Base-by-base conservation (phyloP, 192 early-diverging fungal species). In the Pilaira anomala region DNA sequence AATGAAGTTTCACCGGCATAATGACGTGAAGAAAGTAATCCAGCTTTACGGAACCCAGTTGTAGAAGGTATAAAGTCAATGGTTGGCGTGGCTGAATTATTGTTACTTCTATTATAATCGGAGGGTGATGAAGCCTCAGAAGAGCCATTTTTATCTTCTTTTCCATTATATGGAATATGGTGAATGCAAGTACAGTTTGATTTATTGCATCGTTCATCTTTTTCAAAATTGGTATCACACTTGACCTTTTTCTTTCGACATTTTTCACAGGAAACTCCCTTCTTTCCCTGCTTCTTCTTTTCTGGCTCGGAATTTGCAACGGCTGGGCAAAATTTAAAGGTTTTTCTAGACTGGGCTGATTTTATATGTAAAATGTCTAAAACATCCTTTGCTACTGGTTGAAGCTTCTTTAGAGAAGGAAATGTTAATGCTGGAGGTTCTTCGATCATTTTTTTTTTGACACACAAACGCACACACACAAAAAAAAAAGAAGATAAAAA, bases 1-100 rank as follows among this genome's bases (percentile, higher is more conserved):
- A 45, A 60, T 2, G 49, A 62, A 3, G 60, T 69, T 13, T 63
- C 60, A 1, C 60, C 67, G 22, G 62, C 41, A 63, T 45, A 69
- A 48, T 69, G 60, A 6, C 67, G 60, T 2, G 29, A 28, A 6
- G 16, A 24, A 16, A 54, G 41, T 36, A 67, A 28, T 8, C 58
- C 58, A 18, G 58, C 25, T 25, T 60, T 42, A n/a, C 58, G 40
- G 13, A 55, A 55, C 28, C 28, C 53, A 33, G 53, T 55, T 9
- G 53, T 55, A 9, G 53, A 55, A 11, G 29, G 53, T 2, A 33
- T 29, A 26, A 55, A 33, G 4, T 55, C 53, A 16, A n/a, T n/a
- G n/a, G n/a, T n/a, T n/a, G 19, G 26, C 16, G 7, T 55, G n/a
- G n/a, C n/a, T n/a, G n/a, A n/a, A n/a, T 16, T 11, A 7, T 2